phyloP scores from a whole-genome alignment of 2,329 filamentous ascomycete species.

The Fusarium heterosporum region DNA sequence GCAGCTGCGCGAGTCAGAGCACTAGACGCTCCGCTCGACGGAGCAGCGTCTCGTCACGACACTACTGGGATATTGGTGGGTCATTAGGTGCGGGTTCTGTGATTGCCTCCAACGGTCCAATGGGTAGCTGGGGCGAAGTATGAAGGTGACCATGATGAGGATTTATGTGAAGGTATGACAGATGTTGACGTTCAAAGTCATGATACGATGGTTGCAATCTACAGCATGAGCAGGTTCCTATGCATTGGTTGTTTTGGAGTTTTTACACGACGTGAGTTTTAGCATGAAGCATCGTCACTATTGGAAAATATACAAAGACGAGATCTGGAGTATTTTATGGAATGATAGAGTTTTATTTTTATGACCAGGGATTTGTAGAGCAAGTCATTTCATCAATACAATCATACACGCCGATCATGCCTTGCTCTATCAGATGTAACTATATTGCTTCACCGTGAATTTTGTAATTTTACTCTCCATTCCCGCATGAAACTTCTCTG shows the following conservation, averaged over 20 bases:
- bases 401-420: background rate
- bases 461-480: background rate
- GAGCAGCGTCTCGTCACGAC: conserved; percentile 78
- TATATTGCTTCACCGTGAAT: background rate
- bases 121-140: conserved; percentile 85
- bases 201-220: conserved; percentile 16
- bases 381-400: conserved; percentile 11
- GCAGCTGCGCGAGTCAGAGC: conserved; percentile 89
- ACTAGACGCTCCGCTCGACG: conserved; percentile 77
- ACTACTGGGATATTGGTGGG: conserved; percentile 93
- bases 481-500: background rate
- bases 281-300: conserved; percentile 35
- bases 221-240: conserved; percentile 27
- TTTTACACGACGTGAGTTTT: conserved; percentile 23
- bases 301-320: conserved; percentile 32
- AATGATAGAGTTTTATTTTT: conserved; percentile 30
- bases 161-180: conserved; percentile 20
- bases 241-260: conserved; percentile 10
- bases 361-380: conserved; percentile 11
- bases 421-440: no score
- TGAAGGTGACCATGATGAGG: conserved; percentile 49
- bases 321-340: conserved; percentile 27
- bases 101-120: conserved; percentile 72
- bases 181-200: conserved; percentile 10
- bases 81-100: conserved; percentile 81